A percentile compares a stretch with the other conserved stretches of the same genome.
phyloP scores from a whole-genome alignment of 768 basidiomycete species.

The Tulasnella sp. region DNA sequence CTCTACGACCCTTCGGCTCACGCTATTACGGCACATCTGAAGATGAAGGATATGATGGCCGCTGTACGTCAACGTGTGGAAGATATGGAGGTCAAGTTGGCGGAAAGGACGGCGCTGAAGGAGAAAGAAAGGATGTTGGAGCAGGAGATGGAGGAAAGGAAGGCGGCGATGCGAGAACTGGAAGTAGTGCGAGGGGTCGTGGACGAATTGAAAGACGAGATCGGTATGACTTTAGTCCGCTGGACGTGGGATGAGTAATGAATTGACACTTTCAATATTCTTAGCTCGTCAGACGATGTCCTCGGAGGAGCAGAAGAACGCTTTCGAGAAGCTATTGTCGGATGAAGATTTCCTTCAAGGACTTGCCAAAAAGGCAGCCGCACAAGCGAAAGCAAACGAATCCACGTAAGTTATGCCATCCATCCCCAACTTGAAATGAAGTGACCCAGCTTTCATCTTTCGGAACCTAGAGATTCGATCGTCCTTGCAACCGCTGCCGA shows the following conservation, averaged over 20 bases:
- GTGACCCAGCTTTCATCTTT: background rate
- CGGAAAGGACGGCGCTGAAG: conserved; percentile 38
- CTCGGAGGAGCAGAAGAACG: background rate
- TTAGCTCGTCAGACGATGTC: background rate
- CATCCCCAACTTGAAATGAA: background rate
- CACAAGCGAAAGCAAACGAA: background rate
- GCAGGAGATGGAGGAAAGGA: conserved; percentile 35
- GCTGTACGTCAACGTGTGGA: conserved; percentile 33
- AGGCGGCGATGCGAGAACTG: conserved; percentile 1
- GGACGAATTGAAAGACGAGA: conserved; percentile 1
- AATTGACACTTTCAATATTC: background rate
- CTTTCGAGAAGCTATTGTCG: background rate
- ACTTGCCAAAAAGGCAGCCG: background rate
- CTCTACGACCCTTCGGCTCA: conserved; percentile 30
- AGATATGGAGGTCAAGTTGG: conserved; percentile 36
- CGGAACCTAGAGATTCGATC: background rate
- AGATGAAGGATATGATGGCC: conserved; percentile 39
- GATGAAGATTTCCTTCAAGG: conserved; percentile 1
- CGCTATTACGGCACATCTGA: conserved; percentile 42
- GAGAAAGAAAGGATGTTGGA: conserved; percentile 50
- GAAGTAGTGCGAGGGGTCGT: background rate
- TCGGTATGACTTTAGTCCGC: background rate
- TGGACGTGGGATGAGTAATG: background rate
- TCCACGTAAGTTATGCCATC: background rate
- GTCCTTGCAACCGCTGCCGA: background rate